Conservation (phyloP, 805 yeast species). For the Candida koratica region DNA sequence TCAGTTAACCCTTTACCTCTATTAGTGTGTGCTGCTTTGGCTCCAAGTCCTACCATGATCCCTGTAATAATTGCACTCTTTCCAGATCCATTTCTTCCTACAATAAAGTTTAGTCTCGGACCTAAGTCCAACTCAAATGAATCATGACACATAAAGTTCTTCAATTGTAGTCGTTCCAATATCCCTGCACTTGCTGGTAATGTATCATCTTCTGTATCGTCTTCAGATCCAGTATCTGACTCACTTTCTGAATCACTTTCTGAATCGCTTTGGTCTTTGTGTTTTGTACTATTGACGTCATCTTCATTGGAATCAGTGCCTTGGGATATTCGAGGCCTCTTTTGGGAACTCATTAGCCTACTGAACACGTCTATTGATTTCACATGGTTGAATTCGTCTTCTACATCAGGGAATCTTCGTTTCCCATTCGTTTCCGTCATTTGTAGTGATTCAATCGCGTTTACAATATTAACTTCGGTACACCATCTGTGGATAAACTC, state of each 20-base stretch:
- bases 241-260: slow-evolving; percentile 11
- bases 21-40: slow-evolving; percentile 80
- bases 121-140: slow-evolving; percentile 72
- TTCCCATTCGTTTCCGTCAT: slow-evolving; percentile 4
- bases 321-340: slow-evolving; percentile 7
- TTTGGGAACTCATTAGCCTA: slow-evolving; percentile 1
- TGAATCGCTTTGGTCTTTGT: neutral
- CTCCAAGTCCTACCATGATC: slow-evolving; percentile 81
- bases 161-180: slow-evolving; percentile 56
- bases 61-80: slow-evolving; percentile 87
- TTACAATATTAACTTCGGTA: too few species aligned
- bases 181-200: slow-evolving; percentile 55
- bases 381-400: neutral
- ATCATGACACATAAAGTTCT: slow-evolving; percentile 88
- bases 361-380: slow-evolving; percentile 1
- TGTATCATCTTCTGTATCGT: slow-evolving; percentile 9
- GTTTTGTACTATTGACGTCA: neutral
- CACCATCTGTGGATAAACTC: too few species aligned
- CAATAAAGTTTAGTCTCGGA: slow-evolving; percentile 77
- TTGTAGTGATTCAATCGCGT: too few species aligned
- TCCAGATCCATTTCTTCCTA: slow-evolving; percentile 90
- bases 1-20: slow-evolving; percentile 71
- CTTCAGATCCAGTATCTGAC: slow-evolving; percentile 13
- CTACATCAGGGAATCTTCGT: slow-evolving; percentile 2
- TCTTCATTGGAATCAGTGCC: neutral